These are phyloP conservation scores for Fagus crenata DNA, from an alignment of 306 rosid species.

Conservation along the genomic window DNA sequence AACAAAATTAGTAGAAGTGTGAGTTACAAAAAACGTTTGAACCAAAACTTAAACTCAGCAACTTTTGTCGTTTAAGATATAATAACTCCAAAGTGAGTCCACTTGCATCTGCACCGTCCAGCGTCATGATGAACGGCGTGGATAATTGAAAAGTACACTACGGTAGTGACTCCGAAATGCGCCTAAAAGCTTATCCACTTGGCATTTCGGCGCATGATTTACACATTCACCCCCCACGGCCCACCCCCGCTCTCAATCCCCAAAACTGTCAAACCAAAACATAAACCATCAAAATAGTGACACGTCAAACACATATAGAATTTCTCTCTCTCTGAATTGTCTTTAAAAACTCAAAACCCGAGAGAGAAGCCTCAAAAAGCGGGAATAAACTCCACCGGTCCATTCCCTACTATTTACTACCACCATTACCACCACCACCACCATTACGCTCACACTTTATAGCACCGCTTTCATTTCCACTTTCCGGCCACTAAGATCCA, in stretches of 20 bases:
- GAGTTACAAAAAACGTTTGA: no score
- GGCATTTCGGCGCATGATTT: background rate
- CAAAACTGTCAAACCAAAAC: slow-evolving; percentile 42
- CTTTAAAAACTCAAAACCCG: slow-evolving; percentile 34
- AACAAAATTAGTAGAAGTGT: no score
- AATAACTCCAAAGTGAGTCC: no score
- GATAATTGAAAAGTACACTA: background rate
- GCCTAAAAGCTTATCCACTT: slow-evolving; percentile 2
- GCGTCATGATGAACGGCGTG: slow-evolving; percentile 8
- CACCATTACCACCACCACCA: background rate
- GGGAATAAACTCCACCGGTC: slow-evolving; percentile 27
- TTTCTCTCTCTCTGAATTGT: slow-evolving; percentile 3
- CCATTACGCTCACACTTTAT: background rate
- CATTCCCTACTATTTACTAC: background rate
- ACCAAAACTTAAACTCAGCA: no score
- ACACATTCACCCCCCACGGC: no score
- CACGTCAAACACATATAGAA: slow-evolving; percentile 48
- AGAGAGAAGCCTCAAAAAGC: slow-evolving; percentile 29
- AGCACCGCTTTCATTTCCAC: slow-evolving; percentile 14
- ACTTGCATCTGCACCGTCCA: slow-evolving; percentile 14
- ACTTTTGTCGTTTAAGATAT: no score
- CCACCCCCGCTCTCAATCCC: no score
- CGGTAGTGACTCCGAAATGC: background rate
- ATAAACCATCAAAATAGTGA: slow-evolving; percentile 36
- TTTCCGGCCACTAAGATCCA: slow-evolving; percentile 38